A percentile compares a stretch with the other conserved stretches of the same genome.
Evolutionary conservation across 306 rosid species (phyloP).

Genomic region (Crotalaria pallida): DNA sequence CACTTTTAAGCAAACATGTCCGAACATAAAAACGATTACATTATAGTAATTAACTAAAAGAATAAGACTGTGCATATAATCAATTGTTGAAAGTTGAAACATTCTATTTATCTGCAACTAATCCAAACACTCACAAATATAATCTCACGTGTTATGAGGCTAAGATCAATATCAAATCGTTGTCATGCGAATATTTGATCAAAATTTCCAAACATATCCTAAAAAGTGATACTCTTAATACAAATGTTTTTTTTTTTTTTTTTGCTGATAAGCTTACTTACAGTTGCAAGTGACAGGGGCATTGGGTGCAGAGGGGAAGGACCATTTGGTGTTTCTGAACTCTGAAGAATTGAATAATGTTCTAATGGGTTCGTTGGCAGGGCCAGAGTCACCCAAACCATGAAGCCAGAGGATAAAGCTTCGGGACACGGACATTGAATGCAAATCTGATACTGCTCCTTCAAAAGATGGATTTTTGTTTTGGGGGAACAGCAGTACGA

Average conservation of each 20-base stretch:
- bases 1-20: too few species aligned
- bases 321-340: constrained; percentile 63
- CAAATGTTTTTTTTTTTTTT: too few species aligned
- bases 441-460: constrained; percentile 3
- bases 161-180: too few species aligned
- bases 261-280: constrained; percentile 5
- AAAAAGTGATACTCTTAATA: too few species aligned
- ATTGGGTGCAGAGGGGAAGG: constrained; percentile 81
- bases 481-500: constrained; percentile 17
- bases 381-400: constrained; percentile 87
- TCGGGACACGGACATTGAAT: constrained; percentile 46
- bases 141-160: not conserved
- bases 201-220: not conserved
- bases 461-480: constrained; percentile 3
- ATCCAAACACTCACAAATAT: too few species aligned
- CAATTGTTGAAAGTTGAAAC: too few species aligned
- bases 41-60: too few species aligned
- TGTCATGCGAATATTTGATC: not conserved
- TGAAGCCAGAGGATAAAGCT: constrained; percentile 88
- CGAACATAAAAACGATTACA: too few species aligned
- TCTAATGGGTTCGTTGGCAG: constrained; percentile 86
- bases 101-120: too few species aligned
- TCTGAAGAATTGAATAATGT: constrained; percentile 67
- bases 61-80: too few species aligned
- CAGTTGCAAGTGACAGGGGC: constrained; percentile 83